Evolutionary conservation across 2,329 filamentous ascomycete genomes (phyloP).

Genomic region (Neurospora sp.): DNA sequence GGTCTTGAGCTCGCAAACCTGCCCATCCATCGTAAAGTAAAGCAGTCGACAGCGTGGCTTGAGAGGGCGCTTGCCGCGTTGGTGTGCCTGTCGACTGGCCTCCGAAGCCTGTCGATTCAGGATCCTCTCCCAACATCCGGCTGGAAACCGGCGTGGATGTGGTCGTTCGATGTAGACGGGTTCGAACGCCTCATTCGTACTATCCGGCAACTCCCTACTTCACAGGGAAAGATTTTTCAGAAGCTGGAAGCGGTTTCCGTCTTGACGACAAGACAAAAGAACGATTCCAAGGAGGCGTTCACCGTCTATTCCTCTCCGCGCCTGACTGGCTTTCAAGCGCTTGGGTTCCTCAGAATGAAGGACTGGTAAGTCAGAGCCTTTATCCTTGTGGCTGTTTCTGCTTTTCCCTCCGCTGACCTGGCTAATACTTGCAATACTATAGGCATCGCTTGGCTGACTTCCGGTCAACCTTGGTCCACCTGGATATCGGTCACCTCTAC

Average conservation of each 20-base stretch:
- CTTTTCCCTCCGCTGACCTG: not conserved
- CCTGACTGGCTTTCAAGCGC: not conserved
- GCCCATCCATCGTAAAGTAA: accelerated
- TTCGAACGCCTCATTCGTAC: not conserved
- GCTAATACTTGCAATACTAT: not conserved
- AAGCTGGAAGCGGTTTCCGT: not conserved
- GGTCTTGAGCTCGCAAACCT: not conserved
- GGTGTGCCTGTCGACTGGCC: not conserved
- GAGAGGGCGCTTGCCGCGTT: not conserved
- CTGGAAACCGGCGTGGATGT: not conserved
- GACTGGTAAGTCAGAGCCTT: not conserved
- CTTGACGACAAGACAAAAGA: not conserved
- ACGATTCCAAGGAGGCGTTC: not conserved
- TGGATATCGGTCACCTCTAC: not conserved
- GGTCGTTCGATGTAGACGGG: not conserved
- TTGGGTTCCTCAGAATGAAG: not conserved
- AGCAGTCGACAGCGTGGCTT: not conserved
- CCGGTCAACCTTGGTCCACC: not conserved
- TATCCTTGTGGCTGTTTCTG: not conserved
- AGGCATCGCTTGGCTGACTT: not conserved
- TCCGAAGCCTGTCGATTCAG: not conserved
- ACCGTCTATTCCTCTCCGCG: not conserved
- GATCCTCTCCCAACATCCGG: not conserved
- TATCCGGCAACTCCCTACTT: not conserved
- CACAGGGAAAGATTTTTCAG: not conserved